Evolutionary conservation across 208 protist species (phyloP), one percentile per base, ranked within the genome.

Genomic region (Naegleria fowleri): DNA sequence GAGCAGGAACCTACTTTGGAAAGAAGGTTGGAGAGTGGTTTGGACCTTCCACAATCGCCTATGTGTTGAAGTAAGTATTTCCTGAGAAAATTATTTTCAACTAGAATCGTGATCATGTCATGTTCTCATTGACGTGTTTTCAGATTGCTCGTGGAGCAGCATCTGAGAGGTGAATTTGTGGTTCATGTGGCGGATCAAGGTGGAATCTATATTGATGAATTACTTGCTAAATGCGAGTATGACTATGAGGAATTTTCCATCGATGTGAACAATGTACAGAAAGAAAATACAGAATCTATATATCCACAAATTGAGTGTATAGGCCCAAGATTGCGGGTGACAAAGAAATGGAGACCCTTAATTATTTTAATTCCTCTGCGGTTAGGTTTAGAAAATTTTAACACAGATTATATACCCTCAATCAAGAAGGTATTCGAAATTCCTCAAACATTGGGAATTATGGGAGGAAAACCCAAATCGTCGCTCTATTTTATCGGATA

Each of bases 11-110:
- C 41, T 86, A 90, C 29, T 92, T 89, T 39, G 59, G 38, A 48
- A 92, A 85, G 16, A 91, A 91, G 19, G 58, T 94, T 41, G 93
- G 93, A 25, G 84, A 92, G 13, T 94, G 93, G 93, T 94, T 94
- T 75, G 90, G 67, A 52, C 93, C 93, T 16, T 92, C 92, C 38
- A 91, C 90, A 25, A 91, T 93, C 5, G 2, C 91, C 15, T 55
- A 55, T 15, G 91, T 92, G 0, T 36, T 86, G 0, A 48, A 85
- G 83, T 58, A 58, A 86, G 41, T 83, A 25, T n/a, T 90, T n/a
- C n/a, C n/a, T n/a, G n/a, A 16, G 15, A 36, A n/a, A n/a, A n/a
- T n/a, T n/a, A n/a, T n/a, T n/a, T n/a, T n/a, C n/a, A n/a, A n/a
- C n/a, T n/a, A n/a, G n/a, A n/a, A n/a, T n/a, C n/a, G n/a, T n/a